A percentile compares a stretch with the other conserved stretches of the same genome.
Conservation (phyloP, 202 grass and related monocot genomes). For the Schoenoplectus tabernaemontani region DNA sequence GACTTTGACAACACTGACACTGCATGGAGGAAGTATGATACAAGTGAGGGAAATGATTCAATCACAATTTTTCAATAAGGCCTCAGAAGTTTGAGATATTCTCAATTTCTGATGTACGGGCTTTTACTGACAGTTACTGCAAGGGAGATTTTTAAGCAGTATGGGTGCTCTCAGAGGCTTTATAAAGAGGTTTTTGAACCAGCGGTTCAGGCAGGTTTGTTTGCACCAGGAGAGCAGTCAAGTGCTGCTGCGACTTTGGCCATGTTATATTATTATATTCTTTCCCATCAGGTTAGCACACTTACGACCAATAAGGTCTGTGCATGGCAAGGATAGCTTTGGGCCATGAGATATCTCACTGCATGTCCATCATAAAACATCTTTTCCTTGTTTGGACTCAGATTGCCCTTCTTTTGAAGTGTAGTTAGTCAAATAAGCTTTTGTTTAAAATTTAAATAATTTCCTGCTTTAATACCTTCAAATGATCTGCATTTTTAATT, state of each 20-base stretch:
- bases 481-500: background rate
- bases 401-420: background rate
- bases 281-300: conserved; percentile 62
- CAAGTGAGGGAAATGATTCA: conserved; percentile 47
- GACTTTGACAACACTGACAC: conserved; percentile 84
- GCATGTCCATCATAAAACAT: background rate
- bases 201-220: conserved; percentile 53
- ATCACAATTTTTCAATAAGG: conserved; percentile 22
- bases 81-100: conserved; percentile 23
- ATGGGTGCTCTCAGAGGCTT: conserved; percentile 67
- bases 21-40: conserved; percentile 82
- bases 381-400: conserved; percentile 13
- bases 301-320: background rate
- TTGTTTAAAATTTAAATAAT: too few species aligned
- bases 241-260: conserved; percentile 77
- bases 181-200: conserved; percentile 59
- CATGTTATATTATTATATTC: conserved; percentile 78
- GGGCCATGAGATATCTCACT: background rate
- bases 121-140: conserved; percentile 63
- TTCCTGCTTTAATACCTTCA: background rate
- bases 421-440: background rate
- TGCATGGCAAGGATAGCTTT: background rate
- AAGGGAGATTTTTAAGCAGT: conserved; percentile 80
- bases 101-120: conserved; percentile 14
- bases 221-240: conserved; percentile 67